Base-by-base conservation (phyloP, 208 protist genomes). In the Vickermania ingenoplastis region DNA sequence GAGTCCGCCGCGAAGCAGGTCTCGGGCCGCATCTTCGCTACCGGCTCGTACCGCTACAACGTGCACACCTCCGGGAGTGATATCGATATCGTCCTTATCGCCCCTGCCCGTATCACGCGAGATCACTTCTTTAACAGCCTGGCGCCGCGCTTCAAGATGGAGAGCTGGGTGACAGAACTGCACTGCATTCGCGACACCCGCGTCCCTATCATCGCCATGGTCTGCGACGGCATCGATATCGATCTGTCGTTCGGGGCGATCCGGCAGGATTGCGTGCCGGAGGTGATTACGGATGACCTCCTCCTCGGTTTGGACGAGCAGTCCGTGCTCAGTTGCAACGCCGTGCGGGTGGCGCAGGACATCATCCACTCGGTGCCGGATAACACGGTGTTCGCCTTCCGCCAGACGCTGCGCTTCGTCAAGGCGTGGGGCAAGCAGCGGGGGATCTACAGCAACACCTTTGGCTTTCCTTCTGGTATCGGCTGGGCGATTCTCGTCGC, bases 1-100 rank as follows among this genome's bases (percentile, higher is more conserved):
- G 86, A 92, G 61, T 75, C 92, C 23, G 81, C 87, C 2, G 90
- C 94, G 1, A 26, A 51, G 24, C 77, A 95, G 63, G 80, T 95
- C 14, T 91, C 94, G 51, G 94, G 89, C 24, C 88, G 94, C 30
- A 96, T 99, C 65, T 98, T 97, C 60, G 97, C 97, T 13, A 99
- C 97, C 30, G 98, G 98, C 13, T 99, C 97, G 2, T 99, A 98
- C 76, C 89, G 97, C n/a, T 96, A 99, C 53, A 98, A 98, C 61
- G 97, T 99, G 4, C 94, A 98, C 79, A 92, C 83, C 5, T 81
- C 82, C 0, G 95, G 92, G 17, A 96, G 86, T 28, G 97, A 99
- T 95, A 98, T 99, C 60, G 97, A 99, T 75, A 98, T 98, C 73
- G 83, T 96, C 22, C 77, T 96, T 30, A 92, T 99, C 53, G 90